Base-by-base conservation (phyloP, 805 yeast species). In the Nakazawaea molendinolei region DNA sequence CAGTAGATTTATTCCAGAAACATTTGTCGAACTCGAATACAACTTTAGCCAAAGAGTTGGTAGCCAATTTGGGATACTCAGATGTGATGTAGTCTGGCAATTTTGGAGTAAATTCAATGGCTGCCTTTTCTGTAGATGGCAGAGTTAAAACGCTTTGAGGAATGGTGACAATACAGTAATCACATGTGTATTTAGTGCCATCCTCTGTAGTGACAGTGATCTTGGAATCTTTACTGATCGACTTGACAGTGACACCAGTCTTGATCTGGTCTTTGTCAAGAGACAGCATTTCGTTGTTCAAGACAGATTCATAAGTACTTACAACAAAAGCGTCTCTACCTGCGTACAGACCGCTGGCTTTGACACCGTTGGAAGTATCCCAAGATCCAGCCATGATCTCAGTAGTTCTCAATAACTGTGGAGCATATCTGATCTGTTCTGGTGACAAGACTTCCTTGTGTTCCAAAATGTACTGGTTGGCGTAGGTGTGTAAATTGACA, bases 111-210 rank as follows among this genome's bases (percentile, higher is more conserved):
- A 62, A 60, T 28, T 53, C 49, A 23, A 60, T 58, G 2, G 59
- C 53, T 22, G 60, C 63, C 13, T 24, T 33, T 20, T 55, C 51
- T 4, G 46, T 40, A 1, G 44, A 39, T 1, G 50, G 50, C 30
- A 69, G 50, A 28, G 61, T 56, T 26, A 74, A 53, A 7, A 74
- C 55, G 35, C 76, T 67, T 41, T 67, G 61, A 2, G 80, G 80
- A 5, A 67, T 67, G 1, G 77, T 62, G 10, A 71, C 68, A 10
- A 74, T 53, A 18, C 70, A 34, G 45, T 70, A 69, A 26, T 70
- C 63, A 36, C 58, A 50, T 1, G 31, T 42, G 38, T 34, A 51
- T 1, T 12, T n/a, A 2, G 29, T 19, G 3, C 55, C 56, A 15
- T 33, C 40, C 1, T 33, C 37, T 6, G 54, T 51, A 4, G 37